phyloP scores from a whole-genome alignment of 2,329 filamentous ascomycete genomes.

The Davidsoniella neocaledoniae region DNA sequence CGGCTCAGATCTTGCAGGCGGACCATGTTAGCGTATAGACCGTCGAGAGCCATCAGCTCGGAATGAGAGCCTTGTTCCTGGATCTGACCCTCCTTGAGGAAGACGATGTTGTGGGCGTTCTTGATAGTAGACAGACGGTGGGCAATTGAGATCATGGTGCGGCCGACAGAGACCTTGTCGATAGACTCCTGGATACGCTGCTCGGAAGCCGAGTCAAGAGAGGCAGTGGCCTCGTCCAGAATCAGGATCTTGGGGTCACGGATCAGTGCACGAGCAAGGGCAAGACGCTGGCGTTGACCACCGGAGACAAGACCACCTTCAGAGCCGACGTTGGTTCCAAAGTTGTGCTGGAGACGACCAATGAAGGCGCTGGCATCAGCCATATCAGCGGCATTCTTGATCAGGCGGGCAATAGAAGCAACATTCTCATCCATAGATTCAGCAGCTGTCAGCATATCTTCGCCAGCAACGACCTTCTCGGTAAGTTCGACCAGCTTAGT shows the following conservation, averaged over 20 bases:
- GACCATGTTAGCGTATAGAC: constrained; percentile 37
- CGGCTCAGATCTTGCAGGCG: constrained; percentile 22
- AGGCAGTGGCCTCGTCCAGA: constrained; percentile 44
- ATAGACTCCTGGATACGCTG: constrained; percentile 34
- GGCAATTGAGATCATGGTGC: constrained; percentile 51
- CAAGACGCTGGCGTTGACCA: constrained; percentile 43
- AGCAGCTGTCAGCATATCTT: constrained; percentile 28
- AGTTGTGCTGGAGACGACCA: constrained; percentile 33
- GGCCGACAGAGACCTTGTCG: constrained; percentile 28
- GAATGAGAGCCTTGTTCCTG: constrained; percentile 48
- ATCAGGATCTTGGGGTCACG: constrained; percentile 40
- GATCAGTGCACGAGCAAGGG: constrained; percentile 40
- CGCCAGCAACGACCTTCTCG: constrained; percentile 32
- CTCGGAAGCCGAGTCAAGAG: constrained; percentile 42
- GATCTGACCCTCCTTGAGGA: constrained; percentile 42
- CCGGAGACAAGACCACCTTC: constrained; percentile 39
- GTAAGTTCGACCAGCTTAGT: constrained; percentile 33
- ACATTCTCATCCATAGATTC: constrained; percentile 26
- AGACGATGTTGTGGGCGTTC: constrained; percentile 50
- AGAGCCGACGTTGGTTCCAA: constrained; percentile 35
- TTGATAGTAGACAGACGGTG: constrained; percentile 44
- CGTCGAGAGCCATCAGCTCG: constrained; percentile 34
- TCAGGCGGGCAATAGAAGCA: constrained; percentile 33
- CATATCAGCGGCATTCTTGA: constrained; percentile 34
- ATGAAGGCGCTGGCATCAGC: constrained; percentile 45